Evolutionary conservation across 495 filamentous ascomycete species (phyloP).

Genomic region (Aspergillus ellipticus): DNA sequence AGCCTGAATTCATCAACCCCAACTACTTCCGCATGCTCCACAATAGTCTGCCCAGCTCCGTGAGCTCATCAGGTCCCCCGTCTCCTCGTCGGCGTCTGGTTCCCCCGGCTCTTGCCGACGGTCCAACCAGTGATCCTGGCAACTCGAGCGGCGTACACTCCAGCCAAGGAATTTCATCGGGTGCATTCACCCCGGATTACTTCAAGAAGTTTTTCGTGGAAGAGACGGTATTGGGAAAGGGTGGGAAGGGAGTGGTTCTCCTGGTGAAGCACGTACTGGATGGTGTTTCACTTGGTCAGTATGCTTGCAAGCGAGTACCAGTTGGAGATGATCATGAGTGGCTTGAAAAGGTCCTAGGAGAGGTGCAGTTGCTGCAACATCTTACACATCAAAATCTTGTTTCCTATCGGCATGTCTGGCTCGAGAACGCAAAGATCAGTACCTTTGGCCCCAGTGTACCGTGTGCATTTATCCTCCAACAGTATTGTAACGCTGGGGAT

Average conservation of each 20-base stretch:
- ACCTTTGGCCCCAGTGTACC: conserved; percentile 87
- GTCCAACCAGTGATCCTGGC: conserved; percentile 27
- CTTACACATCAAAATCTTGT: conserved; percentile 95
- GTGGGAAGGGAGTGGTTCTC: conserved; percentile 91
- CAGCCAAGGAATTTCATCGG: conserved; percentile 68
- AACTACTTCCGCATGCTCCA: conserved; percentile 94
- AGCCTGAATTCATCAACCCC: conserved; percentile 75
- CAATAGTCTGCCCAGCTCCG: conserved; percentile 52
- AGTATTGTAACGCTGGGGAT: conserved; percentile 96
- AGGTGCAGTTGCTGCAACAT: conserved; percentile 88
- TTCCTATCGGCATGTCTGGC: conserved; percentile 94
- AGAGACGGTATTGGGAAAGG: conserved; percentile 78
- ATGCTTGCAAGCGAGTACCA: conserved; percentile 95
- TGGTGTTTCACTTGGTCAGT: conserved; percentile 79
- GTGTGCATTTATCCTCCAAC: conserved; percentile 94
- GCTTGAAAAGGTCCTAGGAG: conserved; percentile 88
- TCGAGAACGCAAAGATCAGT: conserved; percentile 81
- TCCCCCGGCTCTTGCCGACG: conserved; percentile 41
- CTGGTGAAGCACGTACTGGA: conserved; percentile 89
- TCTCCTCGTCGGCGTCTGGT: conserved; percentile 52
- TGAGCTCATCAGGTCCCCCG: conserved; percentile 42
- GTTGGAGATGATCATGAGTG: conserved; percentile 94
- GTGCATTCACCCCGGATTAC: conserved; percentile 86
- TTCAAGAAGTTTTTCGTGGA: conserved; percentile 90
- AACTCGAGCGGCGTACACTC: conserved; percentile 53